Base-by-base conservation (phyloP, 352 stramenopile genomes). In the Saprolegnia diclina region DNA sequence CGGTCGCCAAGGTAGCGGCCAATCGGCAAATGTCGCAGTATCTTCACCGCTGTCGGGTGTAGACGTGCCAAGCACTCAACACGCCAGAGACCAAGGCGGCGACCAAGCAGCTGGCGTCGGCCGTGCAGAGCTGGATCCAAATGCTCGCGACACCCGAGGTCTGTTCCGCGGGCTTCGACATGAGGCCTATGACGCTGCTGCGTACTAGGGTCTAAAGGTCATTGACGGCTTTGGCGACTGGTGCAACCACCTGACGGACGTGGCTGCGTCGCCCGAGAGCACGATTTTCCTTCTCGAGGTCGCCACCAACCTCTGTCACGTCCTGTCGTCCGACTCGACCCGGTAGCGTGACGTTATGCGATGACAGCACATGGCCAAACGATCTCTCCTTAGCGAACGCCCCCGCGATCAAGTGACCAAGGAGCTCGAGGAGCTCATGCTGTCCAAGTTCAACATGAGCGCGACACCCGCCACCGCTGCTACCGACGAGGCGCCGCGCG, bases 211-310 rank as follows among this genome's bases (percentile, higher is more conserved):
- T 16, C 76, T 79, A n/a, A 73, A 77, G 9, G 73, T 90, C 53
- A 81, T 92, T 42, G 75, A 76, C 22, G 84, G 77, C 45, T 73
- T 76, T 0, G 70, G 79, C n/a, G 77, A 87, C 50, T 91, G 80
- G 24, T 45, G 87, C 52, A 77, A 59, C 4, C 72, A 80, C 59
- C 65, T 83, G 24, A 80, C 67, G 29, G 81, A 90, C 45, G 78
- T 91, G 62, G 74, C 77, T 0, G 81, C 85, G 68, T 91, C 85
- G 21, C 80, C 81, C 0, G 85, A 92, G 68, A 74, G 80, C 40
- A 83, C 85, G n/a, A 83, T 92, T 37, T 86, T 92, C 45, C 68
- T 92, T 45, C 78, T 83, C 0, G 85, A 92, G 54, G 59, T 91
- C 21, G 85, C 82, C 4, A 91, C 82, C 14, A 90, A 92, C 65